Evolutionary conservation across 768 basidiomycete species (phyloP).

Genomic region (Russula griseocarnosa): DNA sequence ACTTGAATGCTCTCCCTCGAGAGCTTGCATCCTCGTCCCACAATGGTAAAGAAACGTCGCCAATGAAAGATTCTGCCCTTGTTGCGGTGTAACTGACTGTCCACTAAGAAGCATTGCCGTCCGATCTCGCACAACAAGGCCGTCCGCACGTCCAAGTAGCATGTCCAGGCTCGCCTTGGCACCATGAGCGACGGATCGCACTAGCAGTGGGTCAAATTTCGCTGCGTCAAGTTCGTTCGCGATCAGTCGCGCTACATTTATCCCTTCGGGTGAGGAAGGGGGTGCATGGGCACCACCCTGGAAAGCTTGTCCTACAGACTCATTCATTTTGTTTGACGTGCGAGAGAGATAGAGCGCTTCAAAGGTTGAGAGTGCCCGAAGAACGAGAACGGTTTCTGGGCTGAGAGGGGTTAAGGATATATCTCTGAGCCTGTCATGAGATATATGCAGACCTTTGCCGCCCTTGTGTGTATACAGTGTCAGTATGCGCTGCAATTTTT

Average conservation of each 20-base stretch:
- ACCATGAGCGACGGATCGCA: slow-evolving; percentile 73
- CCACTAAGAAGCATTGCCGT: slow-evolving; percentile 72
- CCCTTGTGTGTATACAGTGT: slow-evolving; percentile 80
- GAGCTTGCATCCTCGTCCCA: slow-evolving; percentile 60
- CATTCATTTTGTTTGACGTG: slow-evolving; percentile 78
- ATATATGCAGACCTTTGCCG: slow-evolving; percentile 67
- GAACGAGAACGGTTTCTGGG: slow-evolving; percentile 85
- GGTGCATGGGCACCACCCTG: slow-evolving; percentile 63
- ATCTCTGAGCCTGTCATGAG: slow-evolving; percentile 1
- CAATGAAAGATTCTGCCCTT: slow-evolving; percentile 70
- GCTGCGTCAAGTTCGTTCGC: slow-evolving; percentile 92
- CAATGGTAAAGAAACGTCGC: slow-evolving; percentile 78
- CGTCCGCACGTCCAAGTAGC: slow-evolving; percentile 59
- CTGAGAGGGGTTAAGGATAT: slow-evolving; percentile 39
- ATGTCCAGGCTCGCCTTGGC: slow-evolving; percentile 65
- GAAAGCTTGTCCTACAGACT: slow-evolving; percentile 73
- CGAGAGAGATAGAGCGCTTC: slow-evolving; percentile 87
- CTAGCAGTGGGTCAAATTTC: slow-evolving; percentile 85
- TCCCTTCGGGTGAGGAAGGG: slow-evolving; percentile 72
- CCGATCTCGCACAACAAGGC: slow-evolving; percentile 71
- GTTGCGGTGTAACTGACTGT: slow-evolving; percentile 73
- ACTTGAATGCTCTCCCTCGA: slow-evolving; percentile 63
- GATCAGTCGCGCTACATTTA: slow-evolving; percentile 68
- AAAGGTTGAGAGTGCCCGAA: slow-evolving; percentile 78
- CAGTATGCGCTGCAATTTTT: slow-evolving; percentile 92